Conservation (phyloP, 78 protist genomes). For the Chrysochromulina parva region DNA sequence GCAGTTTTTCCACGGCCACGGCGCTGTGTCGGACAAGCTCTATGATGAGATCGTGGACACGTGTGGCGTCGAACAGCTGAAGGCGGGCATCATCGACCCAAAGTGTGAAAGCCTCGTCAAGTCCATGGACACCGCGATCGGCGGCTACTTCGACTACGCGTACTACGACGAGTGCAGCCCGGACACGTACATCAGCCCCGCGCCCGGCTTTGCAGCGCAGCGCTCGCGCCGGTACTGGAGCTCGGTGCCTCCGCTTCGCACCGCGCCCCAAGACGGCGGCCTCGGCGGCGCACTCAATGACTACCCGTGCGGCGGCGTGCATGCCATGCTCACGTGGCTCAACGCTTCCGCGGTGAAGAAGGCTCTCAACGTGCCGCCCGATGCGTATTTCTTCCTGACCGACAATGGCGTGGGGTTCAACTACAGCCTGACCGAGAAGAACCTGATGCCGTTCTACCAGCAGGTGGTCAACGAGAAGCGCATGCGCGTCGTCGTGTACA, state of each 20-base stretch:
- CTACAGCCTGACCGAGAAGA: background rate
- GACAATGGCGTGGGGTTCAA: conserved; percentile 23
- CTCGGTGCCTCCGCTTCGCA: background rate
- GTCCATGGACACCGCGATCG: background rate
- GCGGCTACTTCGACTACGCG: conserved; percentile 17
- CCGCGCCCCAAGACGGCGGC: background rate
- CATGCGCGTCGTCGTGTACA: conserved; percentile 22
- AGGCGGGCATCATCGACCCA: background rate
- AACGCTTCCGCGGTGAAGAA: background rate
- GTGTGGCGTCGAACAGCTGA: background rate
- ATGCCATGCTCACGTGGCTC: background rate
- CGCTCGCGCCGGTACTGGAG: background rate
- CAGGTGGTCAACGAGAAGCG: background rate
- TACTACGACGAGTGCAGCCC: background rate
- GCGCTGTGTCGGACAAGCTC: background rate
- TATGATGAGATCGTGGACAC: background rate
- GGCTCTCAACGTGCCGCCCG: conserved; percentile 25
- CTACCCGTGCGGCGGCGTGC: conserved; percentile 15
- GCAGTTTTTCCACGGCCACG: conserved; percentile 28
- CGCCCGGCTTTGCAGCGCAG: background rate
- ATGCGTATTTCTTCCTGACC: background rate
- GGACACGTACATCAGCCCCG: background rate
- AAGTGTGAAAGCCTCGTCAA: background rate
- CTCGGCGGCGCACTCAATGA: background rate
- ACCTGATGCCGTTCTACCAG: background rate